Percentiles rank a stretch among this genome's conserved stretches.
These are phyloP conservation scores for Xylaria nigripes DNA, from an alignment of 495 filamentous ascomycete genomes.

Conservation along the genomic window DNA sequence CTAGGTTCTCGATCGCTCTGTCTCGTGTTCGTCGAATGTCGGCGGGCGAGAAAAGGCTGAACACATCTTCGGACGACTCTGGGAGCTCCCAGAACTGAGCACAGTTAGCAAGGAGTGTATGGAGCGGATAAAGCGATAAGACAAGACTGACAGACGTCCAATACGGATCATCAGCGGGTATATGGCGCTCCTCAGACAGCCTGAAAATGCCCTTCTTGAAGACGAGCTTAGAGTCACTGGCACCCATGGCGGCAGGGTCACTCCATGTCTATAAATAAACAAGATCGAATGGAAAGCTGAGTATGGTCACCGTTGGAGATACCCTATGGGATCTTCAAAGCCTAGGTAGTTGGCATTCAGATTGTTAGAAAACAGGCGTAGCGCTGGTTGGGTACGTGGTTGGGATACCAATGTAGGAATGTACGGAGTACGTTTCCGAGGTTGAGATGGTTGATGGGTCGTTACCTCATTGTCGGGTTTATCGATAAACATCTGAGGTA, in stretches of 20 bases:
- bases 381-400: background rate
- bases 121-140: background rate
- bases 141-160: slow-evolving; percentile 70
- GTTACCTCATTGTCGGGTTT: slow-evolving; percentile 5
- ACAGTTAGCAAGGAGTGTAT: slow-evolving; percentile 3
- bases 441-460: background rate
- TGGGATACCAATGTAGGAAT: background rate
- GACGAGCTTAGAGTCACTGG: slow-evolving; percentile 97
- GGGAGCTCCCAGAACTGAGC: slow-evolving; percentile 94
- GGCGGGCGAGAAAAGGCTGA: slow-evolving; percentile 87
- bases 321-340: background rate
- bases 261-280: slow-evolving; percentile 19
- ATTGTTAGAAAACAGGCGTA: background rate
- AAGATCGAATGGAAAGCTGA: background rate
- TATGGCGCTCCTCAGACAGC: slow-evolving; percentile 82
- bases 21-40: slow-evolving; percentile 92
- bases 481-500: background rate
- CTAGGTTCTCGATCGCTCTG: slow-evolving; percentile 76
- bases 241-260: slow-evolving; percentile 61
- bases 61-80: slow-evolving; percentile 91
- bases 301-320: background rate
- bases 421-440: too few species aligned
- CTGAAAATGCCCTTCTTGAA: slow-evolving; percentile 99
- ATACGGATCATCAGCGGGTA: slow-evolving; percentile 81
- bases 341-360: background rate